Evolutionary conservation across 2,329 filamentous ascomycete species (phyloP).

Genomic region (Pseudodiploospora longispora): DNA sequence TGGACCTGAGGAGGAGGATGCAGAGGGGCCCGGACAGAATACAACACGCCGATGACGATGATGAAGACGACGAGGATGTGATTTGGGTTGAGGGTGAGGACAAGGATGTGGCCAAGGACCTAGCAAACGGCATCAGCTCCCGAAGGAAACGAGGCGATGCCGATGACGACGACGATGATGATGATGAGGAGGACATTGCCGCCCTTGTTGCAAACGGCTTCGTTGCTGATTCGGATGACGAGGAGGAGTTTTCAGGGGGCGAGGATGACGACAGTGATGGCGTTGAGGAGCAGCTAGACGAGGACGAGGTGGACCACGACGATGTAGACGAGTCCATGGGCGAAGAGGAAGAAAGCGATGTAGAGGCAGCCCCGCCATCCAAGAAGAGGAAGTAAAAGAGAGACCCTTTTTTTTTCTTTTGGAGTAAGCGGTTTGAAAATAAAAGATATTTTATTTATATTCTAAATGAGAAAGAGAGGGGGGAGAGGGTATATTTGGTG

Average conservation of each 20-base stretch:
- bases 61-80: constrained; percentile 57
- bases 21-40: constrained; percentile 34
- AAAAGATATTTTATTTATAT: constrained; percentile 29
- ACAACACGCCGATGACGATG: constrained; percentile 41
- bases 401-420: no score
- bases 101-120: constrained; percentile 36
- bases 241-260: constrained; percentile 37
- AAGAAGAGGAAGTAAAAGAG: constrained; percentile 22
- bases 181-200: constrained; percentile 45
- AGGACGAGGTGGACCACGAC: constrained; percentile 52
- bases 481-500: no score
- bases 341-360: constrained; percentile 48
- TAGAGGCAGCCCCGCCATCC: constrained; percentile 38
- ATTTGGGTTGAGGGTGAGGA: constrained; percentile 84
- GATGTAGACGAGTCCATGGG: constrained; percentile 47
- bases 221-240: constrained; percentile 52
- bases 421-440: constrained; percentile 2
- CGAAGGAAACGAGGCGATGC: constrained; percentile 38
- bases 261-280: constrained; percentile 39
- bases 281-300: constrained; percentile 43
- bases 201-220: constrained; percentile 47
- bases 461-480: constrained; percentile 27
- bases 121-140: constrained; percentile 25
- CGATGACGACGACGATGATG: constrained; percentile 46
- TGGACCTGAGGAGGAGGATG: constrained; percentile 67